These are phyloP conservation scores for Tricholoma terreum DNA, from an alignment of 768 basidiomycete species.

Conservation along the genomic window DNA sequence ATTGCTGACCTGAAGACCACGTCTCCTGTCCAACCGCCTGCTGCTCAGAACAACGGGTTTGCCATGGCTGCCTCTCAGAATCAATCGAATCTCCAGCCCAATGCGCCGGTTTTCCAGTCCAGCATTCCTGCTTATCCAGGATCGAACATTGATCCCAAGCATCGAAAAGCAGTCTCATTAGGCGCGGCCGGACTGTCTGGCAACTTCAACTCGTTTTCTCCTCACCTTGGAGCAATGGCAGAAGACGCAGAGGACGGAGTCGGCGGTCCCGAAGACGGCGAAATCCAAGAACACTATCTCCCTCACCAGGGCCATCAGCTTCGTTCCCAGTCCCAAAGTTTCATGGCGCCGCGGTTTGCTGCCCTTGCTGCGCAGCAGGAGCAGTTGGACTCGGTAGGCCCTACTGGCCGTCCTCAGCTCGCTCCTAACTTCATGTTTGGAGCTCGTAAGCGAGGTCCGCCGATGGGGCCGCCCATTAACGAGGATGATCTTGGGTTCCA, in stretches of 20 bases:
- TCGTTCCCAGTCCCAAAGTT: constrained; percentile 78
- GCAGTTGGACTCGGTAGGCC: constrained; percentile 57
- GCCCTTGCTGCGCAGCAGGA: constrained; percentile 75
- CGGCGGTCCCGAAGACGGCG: constrained; percentile 63
- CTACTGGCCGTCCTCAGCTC: constrained; percentile 82
- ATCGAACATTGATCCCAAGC: constrained; percentile 53
- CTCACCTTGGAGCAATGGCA: constrained; percentile 79
- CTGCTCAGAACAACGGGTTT: constrained; percentile 38
- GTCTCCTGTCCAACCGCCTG: constrained; percentile 55
- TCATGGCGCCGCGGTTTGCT: constrained; percentile 86
- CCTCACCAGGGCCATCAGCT: constrained; percentile 57
- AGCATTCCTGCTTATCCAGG: constrained; percentile 57
- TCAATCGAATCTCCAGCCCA: constrained; percentile 53
- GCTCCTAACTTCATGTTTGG: constrained; percentile 94
- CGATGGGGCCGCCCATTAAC: constrained; percentile 70
- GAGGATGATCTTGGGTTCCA: constrained; percentile 83
- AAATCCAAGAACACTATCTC: constrained; percentile 61
- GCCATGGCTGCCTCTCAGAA: constrained; percentile 49
- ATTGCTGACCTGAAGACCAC: constrained; percentile 92
- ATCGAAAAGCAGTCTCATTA: constrained; percentile 80
- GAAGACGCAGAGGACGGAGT: constrained; percentile 73
- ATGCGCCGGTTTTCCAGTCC: constrained; percentile 75
- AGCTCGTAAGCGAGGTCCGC: constrained; percentile 50
- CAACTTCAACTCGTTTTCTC: constrained; percentile 70
- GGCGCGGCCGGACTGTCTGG: constrained; percentile 55